phyloP scores from a whole-genome alignment of 2,329 filamentous ascomycete species.

The Huntiella abstrusa region DNA sequence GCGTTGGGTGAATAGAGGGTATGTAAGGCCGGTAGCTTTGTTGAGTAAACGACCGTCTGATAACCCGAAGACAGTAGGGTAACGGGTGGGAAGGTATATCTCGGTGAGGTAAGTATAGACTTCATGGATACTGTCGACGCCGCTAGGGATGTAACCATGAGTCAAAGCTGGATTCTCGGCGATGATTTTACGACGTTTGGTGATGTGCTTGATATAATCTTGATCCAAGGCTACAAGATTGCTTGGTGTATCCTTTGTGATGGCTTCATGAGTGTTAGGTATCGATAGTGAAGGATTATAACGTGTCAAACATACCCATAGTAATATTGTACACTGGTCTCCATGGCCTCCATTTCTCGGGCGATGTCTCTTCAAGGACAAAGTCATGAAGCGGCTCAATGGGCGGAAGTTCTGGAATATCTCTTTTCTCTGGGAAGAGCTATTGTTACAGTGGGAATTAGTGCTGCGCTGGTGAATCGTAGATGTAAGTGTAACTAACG shows the following conservation, averaged over 20 bases:
- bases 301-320: constrained; percentile 24
- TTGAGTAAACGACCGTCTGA: constrained; percentile 19
- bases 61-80: constrained; percentile 26
- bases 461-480: background rate
- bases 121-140: constrained; percentile 26
- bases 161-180: constrained; percentile 21
- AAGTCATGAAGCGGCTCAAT: constrained; percentile 18
- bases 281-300: background rate
- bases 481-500: background rate
- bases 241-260: constrained; percentile 25
- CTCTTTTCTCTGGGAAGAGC: constrained; percentile 6
- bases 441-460: background rate
- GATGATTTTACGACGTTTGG: constrained; percentile 22
- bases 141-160: constrained; percentile 23
- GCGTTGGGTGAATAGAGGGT: constrained; percentile 15
- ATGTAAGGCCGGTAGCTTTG: constrained; percentile 18
- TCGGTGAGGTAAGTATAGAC: constrained; percentile 28
- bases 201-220: constrained; percentile 28
- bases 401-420: background rate
- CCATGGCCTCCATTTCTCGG: constrained; percentile 26
- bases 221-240: constrained; percentile 34
- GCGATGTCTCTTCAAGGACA: constrained; percentile 22
- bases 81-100: constrained; percentile 29
- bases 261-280: constrained; percentile 17
- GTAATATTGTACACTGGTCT: constrained; percentile 35